Evolutionary conservation across 768 basidiomycete genomes (phyloP), one percentile per base, ranked within the genome.

Genomic region (Imleria badia): DNA sequence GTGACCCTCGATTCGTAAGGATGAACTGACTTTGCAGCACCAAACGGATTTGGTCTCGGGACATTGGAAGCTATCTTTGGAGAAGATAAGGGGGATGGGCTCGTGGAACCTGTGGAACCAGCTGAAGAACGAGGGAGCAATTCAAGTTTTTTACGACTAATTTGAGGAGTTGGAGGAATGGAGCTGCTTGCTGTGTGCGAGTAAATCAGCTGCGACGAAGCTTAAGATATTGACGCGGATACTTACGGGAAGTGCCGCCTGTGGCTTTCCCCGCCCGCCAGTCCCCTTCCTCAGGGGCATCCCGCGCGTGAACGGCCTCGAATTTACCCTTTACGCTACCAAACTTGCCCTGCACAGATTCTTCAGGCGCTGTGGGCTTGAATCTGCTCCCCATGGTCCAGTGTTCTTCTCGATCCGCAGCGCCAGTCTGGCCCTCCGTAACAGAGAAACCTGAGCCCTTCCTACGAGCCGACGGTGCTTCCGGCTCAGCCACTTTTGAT

Each of bases 341-440:
- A 65, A 73, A 82, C 35, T 72, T 71, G 47, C 67, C 64, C 3
- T 63, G 61, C 10, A 77, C 74, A 20, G 74, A 77, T 12, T 76
- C 62, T 13, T 73, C 69, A 14, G 75, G 71, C 7, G 71, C 66
- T 5, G 81, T 72, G 1, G 89, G 78, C 58, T 83, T 84, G 68
- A 93, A 90, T 67, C 81, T 89, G 64, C 82, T 76, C 1, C 91
- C 92, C 6, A 83, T 87, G 1, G 80, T 62, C 91, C 92, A 93
- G 10, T 75, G 78, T 39, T 93, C 88, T 60, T 94, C 94, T 52
- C 75, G 81, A 60, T 94, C 94, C 3, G 92, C 91, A 20, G 76
- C 68, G 36, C 82, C 74, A 14, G 65, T 47, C 51, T 78, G 73
- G 39, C 68, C 68, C 44, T 80, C 80, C 1, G 75, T 68, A 5